These are phyloP conservation scores for Pythium utonaiense DNA, from an alignment of 352 stramenopile species.

Conservation along the genomic window DNA sequence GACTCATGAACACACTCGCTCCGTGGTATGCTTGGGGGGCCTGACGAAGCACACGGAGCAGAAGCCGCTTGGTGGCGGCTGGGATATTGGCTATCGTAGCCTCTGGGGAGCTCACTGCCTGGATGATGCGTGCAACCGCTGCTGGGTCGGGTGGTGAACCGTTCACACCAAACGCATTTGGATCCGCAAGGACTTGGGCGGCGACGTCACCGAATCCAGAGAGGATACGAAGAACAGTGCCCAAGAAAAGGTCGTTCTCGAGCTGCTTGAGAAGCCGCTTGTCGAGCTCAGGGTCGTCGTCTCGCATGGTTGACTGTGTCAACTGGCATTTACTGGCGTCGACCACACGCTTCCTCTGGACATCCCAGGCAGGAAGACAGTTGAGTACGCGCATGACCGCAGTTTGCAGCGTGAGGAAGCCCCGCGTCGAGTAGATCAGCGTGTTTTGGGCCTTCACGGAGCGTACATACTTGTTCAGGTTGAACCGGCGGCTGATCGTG, in stretches of 20 bases:
- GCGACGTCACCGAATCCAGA: slow-evolving; percentile 6
- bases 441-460: slow-evolving; percentile 24
- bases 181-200: slow-evolving; percentile 4
- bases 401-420: slow-evolving; percentile 78
- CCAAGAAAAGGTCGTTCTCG: slow-evolving; percentile 50
- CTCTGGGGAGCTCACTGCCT: not conserved
- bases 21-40: slow-evolving; percentile 63
- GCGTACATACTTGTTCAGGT: slow-evolving; percentile 20
- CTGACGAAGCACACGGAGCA: slow-evolving; percentile 50
- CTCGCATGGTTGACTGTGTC: slow-evolving; percentile 26
- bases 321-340: slow-evolving; percentile 41
- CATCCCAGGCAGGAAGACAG: slow-evolving; percentile 58
- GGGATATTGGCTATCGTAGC: slow-evolving; percentile 29
- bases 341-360: slow-evolving; percentile 20
- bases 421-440: slow-evolving; percentile 48
- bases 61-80: slow-evolving; percentile 24
- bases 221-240: slow-evolving; percentile 30
- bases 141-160: not conserved
- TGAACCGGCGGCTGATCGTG: slow-evolving; percentile 25
- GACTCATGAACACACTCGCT: slow-evolving; percentile 39
- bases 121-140: slow-evolving; percentile 2
- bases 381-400: slow-evolving; percentile 60
- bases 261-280: slow-evolving; percentile 41
- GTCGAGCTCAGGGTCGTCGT: slow-evolving; percentile 22
- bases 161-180: not conserved